Evolutionary conservation across 768 basidiomycete genomes (phyloP).

Genomic region (Lanmaoa pseudosensibilis): DNA sequence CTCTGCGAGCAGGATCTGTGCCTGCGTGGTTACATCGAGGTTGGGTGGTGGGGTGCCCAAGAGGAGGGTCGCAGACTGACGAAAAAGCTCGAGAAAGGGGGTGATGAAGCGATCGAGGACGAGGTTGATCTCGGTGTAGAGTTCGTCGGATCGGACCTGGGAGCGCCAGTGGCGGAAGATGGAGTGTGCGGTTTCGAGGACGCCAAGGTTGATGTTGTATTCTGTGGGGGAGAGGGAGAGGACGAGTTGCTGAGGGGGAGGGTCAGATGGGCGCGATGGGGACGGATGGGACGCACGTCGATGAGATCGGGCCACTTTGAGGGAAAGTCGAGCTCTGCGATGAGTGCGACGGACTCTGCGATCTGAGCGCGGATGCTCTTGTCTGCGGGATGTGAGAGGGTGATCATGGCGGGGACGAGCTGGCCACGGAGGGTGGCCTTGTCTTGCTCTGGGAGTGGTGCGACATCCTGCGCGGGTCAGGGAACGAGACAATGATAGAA

Average conservation of each 20-base stretch:
- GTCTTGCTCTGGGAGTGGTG: constrained; percentile 69
- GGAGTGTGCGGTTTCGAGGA: constrained; percentile 92
- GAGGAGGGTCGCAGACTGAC: constrained; percentile 57
- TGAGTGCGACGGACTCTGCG: constrained; percentile 88
- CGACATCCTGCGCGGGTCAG: constrained; percentile 54
- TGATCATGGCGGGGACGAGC: constrained; percentile 90
- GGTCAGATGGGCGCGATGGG: constrained; percentile 15
- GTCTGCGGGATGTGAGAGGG: constrained; percentile 71
- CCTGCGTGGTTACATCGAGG: constrained; percentile 61
- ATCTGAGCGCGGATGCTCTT: constrained; percentile 79
- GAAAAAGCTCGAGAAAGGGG: constrained; percentile 84
- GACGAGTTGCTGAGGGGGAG: constrained; percentile 74
- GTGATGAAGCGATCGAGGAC: constrained; percentile 81
- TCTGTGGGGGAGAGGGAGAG: constrained; percentile 75
- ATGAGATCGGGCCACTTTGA: constrained; percentile 84
- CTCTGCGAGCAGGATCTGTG: constrained; percentile 76
- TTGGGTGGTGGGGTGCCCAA: constrained; percentile 41
- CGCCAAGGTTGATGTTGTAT: constrained; percentile 84
- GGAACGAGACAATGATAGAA: not conserved
- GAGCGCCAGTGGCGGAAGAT: constrained; percentile 95
- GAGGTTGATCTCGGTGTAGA: constrained; percentile 90
- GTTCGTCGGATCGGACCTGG: constrained; percentile 80
- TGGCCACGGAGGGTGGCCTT: constrained; percentile 69
- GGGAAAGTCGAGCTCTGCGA: constrained; percentile 93
- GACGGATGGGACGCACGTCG: constrained; percentile 59